Evolutionary conservation across 2,329 filamentous ascomycete species (phyloP), one percentile per base, ranked within the genome.

Genomic region (Mycosphaerella sp.): DNA sequence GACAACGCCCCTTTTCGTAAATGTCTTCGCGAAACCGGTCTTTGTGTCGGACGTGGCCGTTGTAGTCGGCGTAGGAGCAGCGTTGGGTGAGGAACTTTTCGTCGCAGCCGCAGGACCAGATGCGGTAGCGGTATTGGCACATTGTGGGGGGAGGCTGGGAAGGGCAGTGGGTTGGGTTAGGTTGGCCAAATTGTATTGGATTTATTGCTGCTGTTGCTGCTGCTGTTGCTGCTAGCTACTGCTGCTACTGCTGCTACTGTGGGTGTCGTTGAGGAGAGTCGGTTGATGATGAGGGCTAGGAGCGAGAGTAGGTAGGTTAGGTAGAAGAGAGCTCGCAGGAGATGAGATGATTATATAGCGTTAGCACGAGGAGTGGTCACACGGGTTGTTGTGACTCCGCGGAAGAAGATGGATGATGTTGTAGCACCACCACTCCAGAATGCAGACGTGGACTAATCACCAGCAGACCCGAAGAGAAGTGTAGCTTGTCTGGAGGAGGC

Each of bases 121-220:
- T 53, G 7, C 44, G 44, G 26, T 53, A 53, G n/a, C 50, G 50
- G 31, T 53, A 53, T n/a, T 53, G 50, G 32, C 50, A 53, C 50
- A 53, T 53, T 21, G 29, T 14, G 14, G 29, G 31, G 14, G 14
- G 14, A 17, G 14, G 14, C 14, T 17, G 14, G 14, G 14, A 17
- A 17, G 14, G 14, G 14, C 14, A 17, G 14, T 17, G 14, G 14
- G 14, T 17, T 17, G 14, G 14, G 14, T 17, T 17, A 17, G 14
- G 14, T 17, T 17, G 14, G 14, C 14, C 14, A 17, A 17, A 17
- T 17, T 17, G 14, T 17, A 17, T 17, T 17, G 14, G 14, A 17
- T 17, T 17, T 17, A 17, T 17, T 17, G 14, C 14, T 17, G 14
- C 14, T 17, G 14, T 17, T 17, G 14, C 14, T 17, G 14, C 14